phyloP scores from a whole-genome alignment of 2,329 filamentous ascomycete species.

The Penicillium sp. region DNA sequence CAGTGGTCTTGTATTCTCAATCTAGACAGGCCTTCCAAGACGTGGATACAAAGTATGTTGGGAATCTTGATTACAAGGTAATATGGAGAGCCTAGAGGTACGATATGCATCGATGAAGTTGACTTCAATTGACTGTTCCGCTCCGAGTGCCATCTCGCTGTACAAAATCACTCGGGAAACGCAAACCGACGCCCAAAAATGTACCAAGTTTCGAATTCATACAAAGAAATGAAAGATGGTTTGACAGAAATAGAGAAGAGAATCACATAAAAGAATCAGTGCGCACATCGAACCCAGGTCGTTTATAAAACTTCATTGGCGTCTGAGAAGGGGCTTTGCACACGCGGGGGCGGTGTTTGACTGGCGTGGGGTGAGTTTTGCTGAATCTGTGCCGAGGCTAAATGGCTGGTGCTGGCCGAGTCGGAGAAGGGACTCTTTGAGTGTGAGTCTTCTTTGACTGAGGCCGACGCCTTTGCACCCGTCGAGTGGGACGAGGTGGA shows the following conservation, averaged over 20 bases:
- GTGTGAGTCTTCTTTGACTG: conserved; percentile 27
- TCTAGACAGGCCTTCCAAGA: too few species aligned
- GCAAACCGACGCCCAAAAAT: conserved; percentile 15
- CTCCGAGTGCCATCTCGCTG: conserved; percentile 21
- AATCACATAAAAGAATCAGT: conserved; percentile 10
- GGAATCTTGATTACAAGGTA: background rate
- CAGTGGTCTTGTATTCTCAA: too few species aligned
- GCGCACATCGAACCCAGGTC: conserved; percentile 1
- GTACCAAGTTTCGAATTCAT: conserved; percentile 20
- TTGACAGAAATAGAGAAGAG: conserved; percentile 3
- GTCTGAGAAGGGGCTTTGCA: conserved; percentile 46
- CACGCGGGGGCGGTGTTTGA: conserved; percentile 30
- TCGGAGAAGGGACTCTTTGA: conserved; percentile 29
- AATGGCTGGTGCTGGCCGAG: conserved; percentile 23
- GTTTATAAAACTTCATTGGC: conserved; percentile 42
- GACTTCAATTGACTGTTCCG: conserved; percentile 15
- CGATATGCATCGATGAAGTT: conserved; percentile 3
- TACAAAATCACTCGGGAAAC: conserved; percentile 15
- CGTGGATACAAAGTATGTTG: background rate
- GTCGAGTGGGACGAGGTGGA: conserved; percentile 18
- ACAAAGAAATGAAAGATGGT: conserved; percentile 20
- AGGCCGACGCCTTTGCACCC: conserved; percentile 24
- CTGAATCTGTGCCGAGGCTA: conserved; percentile 13
- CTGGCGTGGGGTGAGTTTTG: conserved; percentile 32
- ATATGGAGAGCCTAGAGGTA: background rate